phyloP scores from a whole-genome alignment of 768 basidiomycete genomes.

The Phallus indusiatus region DNA sequence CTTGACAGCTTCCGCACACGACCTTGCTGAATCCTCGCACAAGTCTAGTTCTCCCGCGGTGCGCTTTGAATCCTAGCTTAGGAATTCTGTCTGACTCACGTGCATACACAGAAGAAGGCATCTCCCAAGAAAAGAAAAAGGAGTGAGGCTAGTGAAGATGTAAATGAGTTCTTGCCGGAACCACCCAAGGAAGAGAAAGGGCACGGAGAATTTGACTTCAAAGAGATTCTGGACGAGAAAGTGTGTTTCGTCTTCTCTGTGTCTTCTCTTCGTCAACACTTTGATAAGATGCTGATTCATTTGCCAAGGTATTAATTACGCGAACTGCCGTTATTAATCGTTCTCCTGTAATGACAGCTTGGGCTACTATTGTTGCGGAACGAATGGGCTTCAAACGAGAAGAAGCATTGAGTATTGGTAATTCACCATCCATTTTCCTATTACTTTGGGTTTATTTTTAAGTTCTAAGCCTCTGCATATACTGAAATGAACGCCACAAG shows the following conservation, averaged over 20 bases:
- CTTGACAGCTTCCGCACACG: not conserved
- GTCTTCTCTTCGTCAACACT: not conserved
- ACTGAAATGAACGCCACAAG: conserved; percentile 87
- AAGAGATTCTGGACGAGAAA: conserved; percentile 63
- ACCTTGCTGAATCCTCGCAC: not conserved
- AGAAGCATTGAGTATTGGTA: conserved; percentile 89
- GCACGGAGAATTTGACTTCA: conserved; percentile 56
- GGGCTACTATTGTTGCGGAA: conserved; percentile 83
- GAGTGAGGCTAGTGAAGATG: conserved; percentile 24
- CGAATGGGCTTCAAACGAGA: conserved; percentile 77
- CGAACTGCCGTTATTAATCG: conserved; percentile 74
- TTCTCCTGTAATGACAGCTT: conserved; percentile 91
- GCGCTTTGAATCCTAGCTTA: not conserved
- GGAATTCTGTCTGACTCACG: not conserved
- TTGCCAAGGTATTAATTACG: conserved; percentile 41
- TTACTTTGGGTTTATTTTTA: not conserved
- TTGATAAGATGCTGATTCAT: not conserved
- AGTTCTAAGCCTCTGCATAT: conserved; percentile 68
- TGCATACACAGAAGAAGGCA: not conserved
- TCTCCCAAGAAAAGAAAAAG: conserved; percentile 43
- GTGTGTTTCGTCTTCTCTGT: conserved; percentile 25
- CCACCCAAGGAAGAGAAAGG: conserved; percentile 41
- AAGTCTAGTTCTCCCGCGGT: not conserved
- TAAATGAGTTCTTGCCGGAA: conserved; percentile 52
- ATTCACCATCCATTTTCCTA: conserved; percentile 11